A percentile compares a stretch with the other conserved stretches of the same genome.
Evolutionary conservation across 1,139 yeast genomes (phyloP).

Genomic region (Lodderomyces metapsilosis): DNA sequence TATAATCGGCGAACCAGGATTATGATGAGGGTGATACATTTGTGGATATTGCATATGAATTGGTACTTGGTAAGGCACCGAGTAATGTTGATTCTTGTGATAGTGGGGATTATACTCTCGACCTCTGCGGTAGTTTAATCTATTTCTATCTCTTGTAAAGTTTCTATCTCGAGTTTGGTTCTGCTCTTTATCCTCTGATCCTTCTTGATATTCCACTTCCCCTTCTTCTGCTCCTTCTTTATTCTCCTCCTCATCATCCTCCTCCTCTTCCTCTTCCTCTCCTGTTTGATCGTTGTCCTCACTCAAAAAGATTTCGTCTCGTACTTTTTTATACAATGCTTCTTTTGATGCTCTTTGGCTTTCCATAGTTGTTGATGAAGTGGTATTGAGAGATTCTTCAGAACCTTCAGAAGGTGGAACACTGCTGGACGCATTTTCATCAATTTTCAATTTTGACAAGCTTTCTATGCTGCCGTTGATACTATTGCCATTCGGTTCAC

Average conservation of each 20-base stretch:
- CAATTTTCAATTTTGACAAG: constrained; percentile 6
- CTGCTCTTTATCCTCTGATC: constrained; percentile 1
- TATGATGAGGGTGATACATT: constrained; percentile 10
- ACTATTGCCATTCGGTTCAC: constrained; percentile 6
- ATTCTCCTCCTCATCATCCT: constrained; percentile 18
- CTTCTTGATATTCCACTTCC: constrained; percentile 3
- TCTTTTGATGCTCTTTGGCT: constrained; percentile 32
- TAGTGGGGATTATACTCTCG: not conserved
- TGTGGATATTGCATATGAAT: constrained; percentile 11
- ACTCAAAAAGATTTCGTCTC: constrained; percentile 43
- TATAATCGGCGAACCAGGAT: constrained; percentile 7
- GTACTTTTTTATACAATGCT: constrained; percentile 41
- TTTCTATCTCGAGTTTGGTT: not conserved
- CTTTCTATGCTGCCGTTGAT: constrained; percentile 4
- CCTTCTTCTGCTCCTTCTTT: constrained; percentile 9
- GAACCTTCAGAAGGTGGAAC: constrained; percentile 10
- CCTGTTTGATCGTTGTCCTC: constrained; percentile 27
- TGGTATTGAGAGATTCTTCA: constrained; percentile 1
- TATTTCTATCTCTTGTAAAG: not conserved
- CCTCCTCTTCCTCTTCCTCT: constrained; percentile 26
- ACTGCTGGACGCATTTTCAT: constrained; percentile 11
- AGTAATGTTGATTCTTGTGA: not conserved
- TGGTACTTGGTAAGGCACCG: constrained; percentile 6
- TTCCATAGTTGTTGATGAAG: constrained; percentile 15
- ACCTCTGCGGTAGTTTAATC: not conserved